phyloP scores from a whole-genome alignment of 2,329 filamentous ascomycete genomes.

The Calonectria pseudoreteaudii region DNA sequence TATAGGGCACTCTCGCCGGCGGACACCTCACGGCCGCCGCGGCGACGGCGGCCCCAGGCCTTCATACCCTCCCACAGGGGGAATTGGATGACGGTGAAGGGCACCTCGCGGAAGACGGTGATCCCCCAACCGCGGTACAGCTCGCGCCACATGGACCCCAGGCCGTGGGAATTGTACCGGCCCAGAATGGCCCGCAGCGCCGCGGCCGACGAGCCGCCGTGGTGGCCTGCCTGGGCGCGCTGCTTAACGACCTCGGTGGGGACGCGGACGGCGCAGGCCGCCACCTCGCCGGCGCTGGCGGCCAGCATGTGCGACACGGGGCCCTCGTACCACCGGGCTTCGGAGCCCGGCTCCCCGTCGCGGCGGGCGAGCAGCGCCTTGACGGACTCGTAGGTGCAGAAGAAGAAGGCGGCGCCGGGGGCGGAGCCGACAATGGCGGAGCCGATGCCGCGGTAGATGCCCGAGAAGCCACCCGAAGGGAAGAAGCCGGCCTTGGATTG shows the following conservation, averaged over 20 bases:
- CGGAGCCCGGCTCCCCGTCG: background rate
- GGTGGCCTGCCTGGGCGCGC: constrained; percentile 88
- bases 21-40: constrained; percentile 62
- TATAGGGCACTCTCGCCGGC: constrained; percentile 86
- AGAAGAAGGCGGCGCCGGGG: constrained; percentile 95
- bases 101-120: constrained; percentile 94
- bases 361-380: constrained; percentile 65
- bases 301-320: constrained; percentile 81
- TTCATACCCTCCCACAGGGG: constrained; percentile 97
- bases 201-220: constrained; percentile 75
- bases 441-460: constrained; percentile 93
- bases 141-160: constrained; percentile 78
- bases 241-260: constrained; percentile 98
- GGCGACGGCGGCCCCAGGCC: constrained; percentile 68
- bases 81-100: constrained; percentile 97
- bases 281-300: constrained; percentile 87
- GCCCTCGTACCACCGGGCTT: constrained; percentile 35
- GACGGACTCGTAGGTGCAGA: constrained; percentile 88
- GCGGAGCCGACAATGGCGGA: constrained; percentile 91
- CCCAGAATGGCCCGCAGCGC: constrained; percentile 78
- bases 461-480: constrained; percentile 85
- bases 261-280: constrained; percentile 91
- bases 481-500: constrained; percentile 85
- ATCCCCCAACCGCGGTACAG: constrained; percentile 93
- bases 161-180: constrained; percentile 55